Percentiles rank a stretch among this genome's conserved stretches.
phyloP scores from a whole-genome alignment of 257 asterid genomes.

The Solanum paucissectum region DNA sequence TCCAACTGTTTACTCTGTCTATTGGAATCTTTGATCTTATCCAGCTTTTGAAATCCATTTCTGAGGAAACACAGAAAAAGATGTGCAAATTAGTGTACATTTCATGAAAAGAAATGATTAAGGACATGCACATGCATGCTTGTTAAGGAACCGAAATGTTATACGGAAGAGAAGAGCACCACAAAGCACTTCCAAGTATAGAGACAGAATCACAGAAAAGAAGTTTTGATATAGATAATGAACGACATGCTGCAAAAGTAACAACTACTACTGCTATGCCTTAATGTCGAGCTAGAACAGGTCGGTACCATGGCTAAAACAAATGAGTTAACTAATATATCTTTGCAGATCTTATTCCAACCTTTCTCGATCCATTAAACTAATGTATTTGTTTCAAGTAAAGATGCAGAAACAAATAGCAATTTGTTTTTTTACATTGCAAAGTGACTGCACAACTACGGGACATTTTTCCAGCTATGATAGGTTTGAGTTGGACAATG shows the following conservation, averaged over 20 bases:
- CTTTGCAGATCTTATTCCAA: background rate
- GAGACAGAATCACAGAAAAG: background rate
- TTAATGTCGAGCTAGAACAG: background rate
- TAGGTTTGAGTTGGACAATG: background rate
- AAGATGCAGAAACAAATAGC: background rate
- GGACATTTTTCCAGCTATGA: background rate
- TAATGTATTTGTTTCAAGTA: background rate
- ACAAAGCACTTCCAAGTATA: background rate
- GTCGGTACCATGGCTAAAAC: background rate
- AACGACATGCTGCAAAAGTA: background rate
- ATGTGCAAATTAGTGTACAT: background rate
- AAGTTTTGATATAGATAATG: background rate
- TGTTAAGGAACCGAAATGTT: background rate
- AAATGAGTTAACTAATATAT: background rate
- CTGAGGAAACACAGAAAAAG: slow-evolving; percentile 16
- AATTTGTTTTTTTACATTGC: background rate
- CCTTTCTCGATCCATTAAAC: background rate
- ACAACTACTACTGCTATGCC: background rate
- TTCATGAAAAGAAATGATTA: background rate
- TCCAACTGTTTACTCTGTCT: slow-evolving; percentile 93
- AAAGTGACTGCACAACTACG: background rate
- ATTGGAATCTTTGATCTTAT: slow-evolving; percentile 76
- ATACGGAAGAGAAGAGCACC: background rate
- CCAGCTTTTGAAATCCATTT: slow-evolving; percentile 94
- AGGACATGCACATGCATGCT: background rate